phyloP scores from a whole-genome alignment of 1,284 basidiomycete species.

The Moniliella sp. region DNA sequence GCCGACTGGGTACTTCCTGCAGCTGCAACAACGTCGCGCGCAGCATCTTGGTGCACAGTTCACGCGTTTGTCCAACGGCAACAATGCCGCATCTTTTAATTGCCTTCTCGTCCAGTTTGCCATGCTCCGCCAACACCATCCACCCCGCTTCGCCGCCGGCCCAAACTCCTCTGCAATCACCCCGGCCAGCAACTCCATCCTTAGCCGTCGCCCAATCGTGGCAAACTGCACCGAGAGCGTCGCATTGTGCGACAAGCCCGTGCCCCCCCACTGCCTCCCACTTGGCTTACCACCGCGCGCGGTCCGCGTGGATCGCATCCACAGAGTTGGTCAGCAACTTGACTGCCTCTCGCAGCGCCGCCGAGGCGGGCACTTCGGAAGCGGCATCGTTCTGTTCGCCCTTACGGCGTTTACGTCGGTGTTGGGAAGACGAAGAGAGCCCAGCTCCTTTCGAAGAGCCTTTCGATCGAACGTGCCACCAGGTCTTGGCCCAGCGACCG shows the following conservation, averaged over 20 bases:
- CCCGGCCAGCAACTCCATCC: constrained; percentile 53
- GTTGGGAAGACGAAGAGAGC: neutral
- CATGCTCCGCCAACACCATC: constrained; percentile 55
- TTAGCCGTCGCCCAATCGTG: constrained; percentile 49
- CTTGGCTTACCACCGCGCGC: too few relatives aligned
- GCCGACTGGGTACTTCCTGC: constrained; percentile 31
- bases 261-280: neutral
- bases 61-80: constrained; percentile 62
- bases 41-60: constrained; percentile 51
- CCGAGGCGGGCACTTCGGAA: neutral
- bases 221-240: constrained; percentile 56
- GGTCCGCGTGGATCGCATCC: neutral
- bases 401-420: neutral
- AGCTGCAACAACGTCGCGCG: constrained; percentile 19
- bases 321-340: neutral
- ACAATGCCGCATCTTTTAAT: constrained; percentile 84
- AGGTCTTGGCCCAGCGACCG: neutral
- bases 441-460: neutral
- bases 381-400: neutral
- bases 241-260: neutral
- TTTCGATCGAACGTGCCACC: neutral
- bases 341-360: neutral
- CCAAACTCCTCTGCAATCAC: constrained; percentile 65
- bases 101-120: constrained; percentile 93
- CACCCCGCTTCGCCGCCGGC: constrained; percentile 62